Evolutionary conservation across 2,329 filamentous ascomycete species (phyloP).

Genomic region (Esteya vermicola): DNA sequence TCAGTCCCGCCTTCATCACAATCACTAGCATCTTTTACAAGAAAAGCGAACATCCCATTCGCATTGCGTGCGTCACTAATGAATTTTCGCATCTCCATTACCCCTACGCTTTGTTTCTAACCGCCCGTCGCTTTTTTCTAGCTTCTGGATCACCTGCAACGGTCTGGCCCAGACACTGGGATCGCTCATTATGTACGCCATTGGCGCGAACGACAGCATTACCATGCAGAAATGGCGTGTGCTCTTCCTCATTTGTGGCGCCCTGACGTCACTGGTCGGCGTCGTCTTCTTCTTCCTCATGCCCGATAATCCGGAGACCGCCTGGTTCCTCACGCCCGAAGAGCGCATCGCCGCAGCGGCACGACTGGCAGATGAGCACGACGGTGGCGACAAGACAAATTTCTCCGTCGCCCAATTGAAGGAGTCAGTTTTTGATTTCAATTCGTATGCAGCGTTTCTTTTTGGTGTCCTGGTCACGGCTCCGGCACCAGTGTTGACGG

Average conservation of each 20-base stretch:
- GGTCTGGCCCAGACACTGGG: constrained; percentile 30
- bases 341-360: constrained; percentile 26
- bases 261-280: constrained; percentile 26
- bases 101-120: too few species aligned
- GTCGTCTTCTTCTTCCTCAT: constrained; percentile 30
- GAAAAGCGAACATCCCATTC: constrained; percentile 20
- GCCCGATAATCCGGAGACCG: constrained; percentile 28
- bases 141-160: constrained; percentile 29
- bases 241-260: constrained; percentile 35
- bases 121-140: too few species aligned
- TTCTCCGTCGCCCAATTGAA: constrained; percentile 28
- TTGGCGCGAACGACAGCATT: constrained; percentile 25
- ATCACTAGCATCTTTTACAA: constrained; percentile 28
- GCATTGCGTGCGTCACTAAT: constrained; percentile 13
- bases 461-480: constrained; percentile 32
- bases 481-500: constrained; percentile 19
- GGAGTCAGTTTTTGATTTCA: constrained; percentile 27
- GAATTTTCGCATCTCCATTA: not conserved
- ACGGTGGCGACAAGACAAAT: constrained; percentile 21
- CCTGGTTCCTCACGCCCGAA: constrained; percentile 31
- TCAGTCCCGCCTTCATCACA: constrained; percentile 29
- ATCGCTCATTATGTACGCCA: constrained; percentile 33
- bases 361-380: constrained; percentile 18
- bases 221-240: constrained; percentile 28
- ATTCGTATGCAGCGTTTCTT: constrained; percentile 28